A percentile compares a stretch with the other conserved stretches of the same genome.
These are phyloP conservation scores for Aspergillus baeticus DNA, from an alignment of 495 filamentous ascomycete genomes.

Conservation along the genomic window DNA sequence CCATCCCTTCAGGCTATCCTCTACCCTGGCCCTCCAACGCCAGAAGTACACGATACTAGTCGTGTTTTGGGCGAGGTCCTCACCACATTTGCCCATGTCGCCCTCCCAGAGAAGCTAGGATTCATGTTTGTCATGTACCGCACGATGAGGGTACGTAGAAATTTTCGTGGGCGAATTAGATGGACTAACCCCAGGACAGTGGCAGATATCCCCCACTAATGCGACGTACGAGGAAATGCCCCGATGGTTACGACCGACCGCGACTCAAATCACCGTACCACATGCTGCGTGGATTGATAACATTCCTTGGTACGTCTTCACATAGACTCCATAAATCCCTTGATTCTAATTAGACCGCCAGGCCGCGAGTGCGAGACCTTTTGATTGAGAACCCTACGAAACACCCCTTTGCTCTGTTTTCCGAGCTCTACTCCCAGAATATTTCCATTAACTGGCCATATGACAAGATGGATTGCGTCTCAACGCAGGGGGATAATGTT, in stretches of 20 bases:
- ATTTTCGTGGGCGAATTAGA: neutral
- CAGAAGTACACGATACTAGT: neutral
- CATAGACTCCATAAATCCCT: too few species aligned
- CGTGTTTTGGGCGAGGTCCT: slow-evolving; percentile 9
- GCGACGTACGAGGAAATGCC: slow-evolving; percentile 7
- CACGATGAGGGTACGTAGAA: slow-evolving; percentile 1
- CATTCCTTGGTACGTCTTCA: slow-evolving; percentile 10
- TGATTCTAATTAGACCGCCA: too few species aligned
- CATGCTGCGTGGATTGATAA: slow-evolving; percentile 17
- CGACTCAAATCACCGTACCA: slow-evolving; percentile 7
- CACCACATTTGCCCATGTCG: slow-evolving; percentile 7
- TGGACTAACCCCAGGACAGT: neutral
- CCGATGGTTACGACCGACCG: slow-evolving; percentile 11
- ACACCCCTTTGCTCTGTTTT: slow-evolving; percentile 13
- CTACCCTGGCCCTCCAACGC: neutral
- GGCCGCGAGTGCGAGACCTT: slow-evolving; percentile 14
- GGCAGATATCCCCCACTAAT: slow-evolving; percentile 8
- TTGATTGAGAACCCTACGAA: slow-evolving; percentile 8
- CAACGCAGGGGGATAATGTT: neutral
- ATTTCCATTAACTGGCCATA: slow-evolving; percentile 11
- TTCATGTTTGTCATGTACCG: slow-evolving; percentile 13
- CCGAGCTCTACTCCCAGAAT: slow-evolving; percentile 13
- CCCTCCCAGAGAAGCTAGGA: slow-evolving; percentile 4
- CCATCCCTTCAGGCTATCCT: neutral
- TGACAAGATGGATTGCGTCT: slow-evolving; percentile 4